Evolutionary conservation across 225 moss, liverwort and hornwort genomes (phyloP), one percentile per base, ranked within the genome.

Genomic region (Ulota crispa): DNA sequence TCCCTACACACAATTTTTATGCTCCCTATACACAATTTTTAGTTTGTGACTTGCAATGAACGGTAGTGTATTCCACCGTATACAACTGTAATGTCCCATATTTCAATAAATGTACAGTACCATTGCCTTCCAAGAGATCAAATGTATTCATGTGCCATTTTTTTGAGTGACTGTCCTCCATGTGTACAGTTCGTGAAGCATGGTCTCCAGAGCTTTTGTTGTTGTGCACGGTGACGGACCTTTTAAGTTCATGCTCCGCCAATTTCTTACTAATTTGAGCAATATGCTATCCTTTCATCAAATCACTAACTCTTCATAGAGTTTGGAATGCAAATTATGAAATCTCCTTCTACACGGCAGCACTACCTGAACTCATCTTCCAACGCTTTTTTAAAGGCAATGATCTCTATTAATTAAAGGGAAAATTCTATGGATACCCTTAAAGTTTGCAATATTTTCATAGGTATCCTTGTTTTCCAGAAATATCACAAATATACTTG

Each of bases 91-190:
- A 50, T 54, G 39, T 50, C 66, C 56, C 63, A 75, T 87, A 63
- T 76, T 79, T 31, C 56, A 87, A 81, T 81, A 83, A 85, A 57
- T 62, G 28, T 80, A 71, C 16, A 16, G 16, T 47, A 47, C 41
- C 52, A 26, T 61, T 66, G 70, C 21, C 32, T 8, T 77, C 10
- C 21, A 39, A 15, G 9, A 50, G 7, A 39, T 15, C 10, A 13
- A 45, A 23, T 43, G 0, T 23, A n/a, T 39, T 26, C 41, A 78
- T 43, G n/a, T 50, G 34, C 23, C 32, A 2, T 11, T 27, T 43
- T 21, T 75, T 19, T 19, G 43, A 3, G n/a, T n/a, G n/a, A n/a
- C n/a, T 42, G 26, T 5, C 4, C 31, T 39, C 28, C 10, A 12
- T 10, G 10, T 62, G 54, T 18, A 15, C 8, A 6, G 2, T 41